Evolutionary conservation across 768 basidiomycete genomes (phyloP).

Genomic region (Myochromella boudieri): DNA sequence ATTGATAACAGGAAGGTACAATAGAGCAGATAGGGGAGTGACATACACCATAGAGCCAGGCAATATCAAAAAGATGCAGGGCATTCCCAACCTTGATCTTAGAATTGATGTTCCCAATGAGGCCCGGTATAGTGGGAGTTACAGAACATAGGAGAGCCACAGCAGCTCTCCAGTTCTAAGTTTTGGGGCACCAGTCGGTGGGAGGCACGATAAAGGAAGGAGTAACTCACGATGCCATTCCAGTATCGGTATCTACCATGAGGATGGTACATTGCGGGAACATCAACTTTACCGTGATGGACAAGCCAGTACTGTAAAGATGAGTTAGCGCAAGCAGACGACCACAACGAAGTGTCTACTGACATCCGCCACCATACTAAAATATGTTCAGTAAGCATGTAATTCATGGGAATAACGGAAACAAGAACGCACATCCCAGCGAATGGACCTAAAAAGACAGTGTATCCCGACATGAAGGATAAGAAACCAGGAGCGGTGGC

Average conservation of each 20-base stretch:
- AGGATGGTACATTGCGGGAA: slow-evolving; percentile 83
- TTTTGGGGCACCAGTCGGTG: no score
- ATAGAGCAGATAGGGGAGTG: not conserved
- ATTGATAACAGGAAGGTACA: not conserved
- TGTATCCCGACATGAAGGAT: slow-evolving; percentile 80
- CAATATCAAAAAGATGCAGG: slow-evolving; percentile 61
- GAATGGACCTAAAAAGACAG: slow-evolving; percentile 85
- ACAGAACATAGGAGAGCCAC: slow-evolving; percentile 68
- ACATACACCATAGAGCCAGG: slow-evolving; percentile 76
- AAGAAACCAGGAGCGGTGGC: slow-evolving; percentile 66
- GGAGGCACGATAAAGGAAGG: not conserved
- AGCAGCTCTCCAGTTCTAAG: slow-evolving; percentile 85
- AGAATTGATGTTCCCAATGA: slow-evolving; percentile 72
- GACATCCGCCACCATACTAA: slow-evolving; percentile 48
- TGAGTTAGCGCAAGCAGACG: not conserved
- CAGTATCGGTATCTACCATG: slow-evolving; percentile 78
- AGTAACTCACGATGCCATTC: slow-evolving; percentile 62
- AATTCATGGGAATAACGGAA: not conserved
- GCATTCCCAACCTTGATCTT: slow-evolving; percentile 60
- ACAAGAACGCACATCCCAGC: slow-evolving; percentile 61
- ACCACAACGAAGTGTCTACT: no score
- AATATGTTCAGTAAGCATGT: not conserved
- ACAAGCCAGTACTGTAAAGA: slow-evolving; percentile 80
- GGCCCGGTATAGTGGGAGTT: slow-evolving; percentile 72
- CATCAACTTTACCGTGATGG: slow-evolving; percentile 69